Percentiles rank a stretch among this genome's conserved stretches.
Conservation (phyloP, 345 rosid genomes). For the Populus tremula region DNA sequence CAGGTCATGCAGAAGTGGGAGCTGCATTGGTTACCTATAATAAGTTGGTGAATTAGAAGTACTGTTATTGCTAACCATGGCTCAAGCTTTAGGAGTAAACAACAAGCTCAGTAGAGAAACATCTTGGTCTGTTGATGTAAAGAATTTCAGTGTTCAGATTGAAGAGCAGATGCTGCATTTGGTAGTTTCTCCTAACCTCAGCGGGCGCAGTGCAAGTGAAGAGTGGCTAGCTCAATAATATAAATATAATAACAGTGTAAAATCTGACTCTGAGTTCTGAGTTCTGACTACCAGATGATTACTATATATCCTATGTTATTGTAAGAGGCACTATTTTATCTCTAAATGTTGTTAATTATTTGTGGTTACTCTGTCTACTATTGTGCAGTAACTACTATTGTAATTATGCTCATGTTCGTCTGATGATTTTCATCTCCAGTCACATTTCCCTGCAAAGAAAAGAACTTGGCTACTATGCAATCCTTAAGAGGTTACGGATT, state of each 20-base stretch:
- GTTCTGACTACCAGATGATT: constrained; percentile 5
- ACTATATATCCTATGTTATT: not conserved
- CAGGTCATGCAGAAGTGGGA: constrained; percentile 13
- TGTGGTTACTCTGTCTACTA: not conserved
- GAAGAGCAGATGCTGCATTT: not conserved
- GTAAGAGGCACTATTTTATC: not conserved
- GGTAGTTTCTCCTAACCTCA: not conserved
- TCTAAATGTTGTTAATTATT: constrained; percentile 2
- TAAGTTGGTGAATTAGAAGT: not conserved
- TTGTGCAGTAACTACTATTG: not conserved
- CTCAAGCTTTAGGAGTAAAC: constrained; percentile 11
- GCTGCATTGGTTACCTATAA: not conserved
- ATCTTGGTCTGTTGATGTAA: not conserved
- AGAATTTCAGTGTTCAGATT: not conserved
- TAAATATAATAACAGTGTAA: constrained; percentile 2
- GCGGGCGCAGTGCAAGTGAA: not conserved
- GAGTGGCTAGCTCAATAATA: not conserved
- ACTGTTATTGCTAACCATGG: not conserved
- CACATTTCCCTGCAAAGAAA: not conserved
- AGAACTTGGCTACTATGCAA: not conserved
- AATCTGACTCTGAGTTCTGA: constrained; percentile 2
- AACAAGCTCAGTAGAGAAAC: not conserved
- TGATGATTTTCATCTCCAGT: not conserved
- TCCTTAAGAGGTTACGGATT: not conserved
- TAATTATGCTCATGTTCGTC: not conserved